phyloP scores from a whole-genome alignment of 345 rosid species.

The Sonneratia caseolaris region DNA sequence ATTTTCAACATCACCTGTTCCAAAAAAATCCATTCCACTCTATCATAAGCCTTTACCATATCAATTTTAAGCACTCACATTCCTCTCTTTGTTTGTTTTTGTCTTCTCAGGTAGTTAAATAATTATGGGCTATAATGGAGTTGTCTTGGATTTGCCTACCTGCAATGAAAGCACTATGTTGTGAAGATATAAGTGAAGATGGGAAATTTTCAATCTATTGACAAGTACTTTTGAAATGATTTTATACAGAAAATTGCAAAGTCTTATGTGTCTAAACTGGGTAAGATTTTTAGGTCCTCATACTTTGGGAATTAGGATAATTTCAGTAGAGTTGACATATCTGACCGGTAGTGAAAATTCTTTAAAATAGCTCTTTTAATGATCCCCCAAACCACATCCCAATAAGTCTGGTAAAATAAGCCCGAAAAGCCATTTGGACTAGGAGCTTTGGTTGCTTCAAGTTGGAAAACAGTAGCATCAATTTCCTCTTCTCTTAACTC shows the following conservation, averaged over 20 bases:
- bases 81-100: background rate
- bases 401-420: background rate
- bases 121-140: background rate
- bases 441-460: background rate
- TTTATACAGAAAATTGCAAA: background rate
- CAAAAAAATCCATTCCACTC: background rate
- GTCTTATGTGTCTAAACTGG: background rate
- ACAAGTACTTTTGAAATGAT: background rate
- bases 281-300: background rate
- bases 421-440: background rate
- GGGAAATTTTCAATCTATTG: background rate
- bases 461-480: background rate
- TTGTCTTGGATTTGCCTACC: background rate
- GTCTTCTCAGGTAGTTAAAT: background rate
- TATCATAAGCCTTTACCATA: conserved; percentile 1
- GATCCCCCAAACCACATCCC: background rate
- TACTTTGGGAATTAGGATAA: background rate
- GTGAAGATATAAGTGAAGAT: accelerated
- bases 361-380: background rate
- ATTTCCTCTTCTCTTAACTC: background rate
- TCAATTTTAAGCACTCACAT: background rate
- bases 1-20: background rate
- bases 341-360: background rate
- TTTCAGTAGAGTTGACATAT: background rate
- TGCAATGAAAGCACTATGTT: background rate